phyloP scores from a whole-genome alignment of 768 basidiomycete species.

The Termitomyces sp. region DNA sequence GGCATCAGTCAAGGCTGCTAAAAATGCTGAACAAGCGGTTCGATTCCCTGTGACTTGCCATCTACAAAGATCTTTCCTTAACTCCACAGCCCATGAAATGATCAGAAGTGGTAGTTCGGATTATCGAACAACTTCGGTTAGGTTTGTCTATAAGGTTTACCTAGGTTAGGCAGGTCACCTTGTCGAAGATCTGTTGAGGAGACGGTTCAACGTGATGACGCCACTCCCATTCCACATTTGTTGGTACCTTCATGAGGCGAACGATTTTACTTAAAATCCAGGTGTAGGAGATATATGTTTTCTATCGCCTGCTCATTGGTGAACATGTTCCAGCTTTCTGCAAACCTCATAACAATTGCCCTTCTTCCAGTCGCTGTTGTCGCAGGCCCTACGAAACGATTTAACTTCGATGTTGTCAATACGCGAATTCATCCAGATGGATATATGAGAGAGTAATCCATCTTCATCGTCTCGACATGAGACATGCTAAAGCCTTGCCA shows the following conservation, averaged over 20 bases:
- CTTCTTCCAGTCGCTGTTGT: not conserved
- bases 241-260: not conserved
- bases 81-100: too few species aligned
- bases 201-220: too few species aligned
- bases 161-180: too few species aligned
- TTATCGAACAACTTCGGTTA: too few species aligned
- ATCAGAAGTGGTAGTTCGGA: too few species aligned
- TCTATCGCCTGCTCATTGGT: not conserved
- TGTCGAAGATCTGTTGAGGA: too few species aligned
- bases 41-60: too few species aligned
- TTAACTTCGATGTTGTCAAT: not conserved
- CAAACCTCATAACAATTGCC: not conserved
- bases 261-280: not conserved
- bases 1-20: too few species aligned
- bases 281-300: not conserved
- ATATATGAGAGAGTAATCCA: not conserved
- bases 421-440: not conserved
- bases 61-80: too few species aligned
- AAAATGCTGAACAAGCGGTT: too few species aligned
- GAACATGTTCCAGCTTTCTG: not conserved
- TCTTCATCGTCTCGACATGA: not conserved
- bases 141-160: too few species aligned
- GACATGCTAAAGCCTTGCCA: not conserved
- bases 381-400: not conserved
- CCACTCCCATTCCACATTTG: not conserved